Evolutionary conservation across 169 alveolate species (phyloP), one percentile per base, ranked within the genome.

Genomic region (Cryptosporidium bovis): DNA sequence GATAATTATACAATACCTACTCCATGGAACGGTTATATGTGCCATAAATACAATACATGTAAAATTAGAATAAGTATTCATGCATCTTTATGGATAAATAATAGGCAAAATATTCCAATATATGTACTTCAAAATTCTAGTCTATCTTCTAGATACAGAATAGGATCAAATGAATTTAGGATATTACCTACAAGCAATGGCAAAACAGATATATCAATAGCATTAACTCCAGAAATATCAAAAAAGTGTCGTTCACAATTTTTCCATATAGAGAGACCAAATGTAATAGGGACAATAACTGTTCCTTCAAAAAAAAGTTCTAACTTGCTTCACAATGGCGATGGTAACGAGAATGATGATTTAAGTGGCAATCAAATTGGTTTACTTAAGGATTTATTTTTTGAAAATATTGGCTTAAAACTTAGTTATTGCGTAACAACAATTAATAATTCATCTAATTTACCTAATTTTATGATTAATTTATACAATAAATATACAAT

Each of bases 351-450:
- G 10, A 40, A 40, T 40, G 10, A 40, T 8, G 48, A 6, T 40
- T 40, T 8, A 40, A 40, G 2, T 55, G 16, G 15, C 7, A 50
- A 55, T 24, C 66, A 69, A 34, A 13, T 51, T 31, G 29, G 4
- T 7, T 27, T 20, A 20, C 8, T 53, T 31, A 69, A 62, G 18
- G 67, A 69, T 34, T 6, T 53, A 1, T 51, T 69, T 4, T 24
- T 18, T 3, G n/a, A 8, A 18, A 20, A 51, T 69, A 15, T 56
- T 13, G 83, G 83, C 4, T 55, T 69, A 51, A 69, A 53, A n/a
- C 56, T 69, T 29, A 66, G 83, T 12, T 69, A 69, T 69, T 69
- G 68, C 29, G 67, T 69, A 15, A 69, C 83, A 51, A 53, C 83
- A 13, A 69, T 69, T 16, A 56, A 29, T 15, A 69, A 51, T 36